Evolutionary conservation across 768 basidiomycete genomes (phyloP), one percentile per base, ranked within the genome.

Genomic region (Pleurotus ostreatus): DNA sequence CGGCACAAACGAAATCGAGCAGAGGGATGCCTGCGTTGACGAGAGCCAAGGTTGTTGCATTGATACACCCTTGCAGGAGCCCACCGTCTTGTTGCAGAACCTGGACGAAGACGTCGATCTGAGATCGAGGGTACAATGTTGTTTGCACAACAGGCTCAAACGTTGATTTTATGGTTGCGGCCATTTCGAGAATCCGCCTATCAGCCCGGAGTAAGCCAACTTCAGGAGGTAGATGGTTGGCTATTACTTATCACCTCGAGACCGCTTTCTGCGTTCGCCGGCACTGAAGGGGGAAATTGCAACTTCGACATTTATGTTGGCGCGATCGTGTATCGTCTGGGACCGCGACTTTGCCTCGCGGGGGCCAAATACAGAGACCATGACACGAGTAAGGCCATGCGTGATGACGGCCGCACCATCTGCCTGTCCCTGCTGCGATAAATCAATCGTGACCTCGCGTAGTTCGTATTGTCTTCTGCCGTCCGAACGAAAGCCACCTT

Each of bases 61-160:
- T 99, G 65, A 99, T 91, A 61, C 92, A 89, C 4, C 95, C 86
- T 56, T 92, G 89, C 20, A 98, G 79, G 41, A 98, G 76, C 0
- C 92, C 92, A 40, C 97, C 97, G 64, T 99, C 97, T 66, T 94
- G 90, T 62, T 97, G 92, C 39, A 97, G 74, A 25, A 99, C 86
- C 69, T 96, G 94, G 5, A 99, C 79, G 70, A 86, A 91, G 58
- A 99, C 86, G 71, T 96, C 92, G 68, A 99, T 97, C 68, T 94
- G 87, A 34, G 91, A 91, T 48, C 97, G 86, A 18, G 96, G 96
- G 72, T 97, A 98, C 46, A 99, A 81, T 58, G 80, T 81, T 5
- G 90, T 89, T 67, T 94, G 90, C 20, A 99, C 83, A 55, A 96
- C 93, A 41, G 95, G 94, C 66, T 98, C 96, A 67, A 99, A 98